Conservation (phyloP, 2,329 filamentous ascomycete species). For the Alternaria hordeiaustralica region DNA sequence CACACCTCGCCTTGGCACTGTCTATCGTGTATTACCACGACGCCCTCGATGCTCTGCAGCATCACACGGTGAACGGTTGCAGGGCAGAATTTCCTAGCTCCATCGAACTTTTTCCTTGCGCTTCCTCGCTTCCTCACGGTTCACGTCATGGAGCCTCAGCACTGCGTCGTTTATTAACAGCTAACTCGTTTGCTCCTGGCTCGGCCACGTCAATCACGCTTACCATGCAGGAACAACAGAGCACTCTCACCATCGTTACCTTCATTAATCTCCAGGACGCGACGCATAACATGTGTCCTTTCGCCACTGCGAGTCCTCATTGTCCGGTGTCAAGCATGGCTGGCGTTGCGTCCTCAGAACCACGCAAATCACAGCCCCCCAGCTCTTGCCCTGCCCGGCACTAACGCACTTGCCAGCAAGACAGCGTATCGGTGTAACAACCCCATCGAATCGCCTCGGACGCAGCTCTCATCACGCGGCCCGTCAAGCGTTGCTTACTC, state of each 20-base stretch:
- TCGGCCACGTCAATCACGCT: slow-evolving; percentile 45
- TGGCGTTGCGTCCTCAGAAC: slow-evolving; percentile 16
- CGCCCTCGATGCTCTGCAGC: not conserved
- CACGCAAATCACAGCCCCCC: slow-evolving; percentile 33
- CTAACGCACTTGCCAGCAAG: slow-evolving; percentile 35
- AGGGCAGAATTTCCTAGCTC: slow-evolving; percentile 25
- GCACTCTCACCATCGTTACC: slow-evolving; percentile 29
- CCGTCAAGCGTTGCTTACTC: slow-evolving; percentile 29
- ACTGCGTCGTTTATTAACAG: slow-evolving; percentile 11
- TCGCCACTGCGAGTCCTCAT: slow-evolving; percentile 30
- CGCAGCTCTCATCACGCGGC: slow-evolving; percentile 28
- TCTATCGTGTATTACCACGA: slow-evolving; percentile 2
- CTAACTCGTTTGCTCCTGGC: slow-evolving; percentile 23
- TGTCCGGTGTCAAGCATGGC: slow-evolving; percentile 26
- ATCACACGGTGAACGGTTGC: slow-evolving; percentile 23
- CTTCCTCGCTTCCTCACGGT: slow-evolving; percentile 12
- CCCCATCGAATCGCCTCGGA: slow-evolving; percentile 29
- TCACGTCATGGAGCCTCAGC: slow-evolving; percentile 25
- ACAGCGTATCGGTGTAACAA: slow-evolving; percentile 46
- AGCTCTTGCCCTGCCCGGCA: slow-evolving; percentile 24
- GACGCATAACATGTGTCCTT: slow-evolving; percentile 35
- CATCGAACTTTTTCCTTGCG: slow-evolving; percentile 12
- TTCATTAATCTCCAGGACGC: slow-evolving; percentile 35
- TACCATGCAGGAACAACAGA: slow-evolving; percentile 48
- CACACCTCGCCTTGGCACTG: slow-evolving; percentile 8